Evolutionary conservation across 176 grass and related monocot species (phyloP).

Genomic region (Musa schizocarpa): DNA sequence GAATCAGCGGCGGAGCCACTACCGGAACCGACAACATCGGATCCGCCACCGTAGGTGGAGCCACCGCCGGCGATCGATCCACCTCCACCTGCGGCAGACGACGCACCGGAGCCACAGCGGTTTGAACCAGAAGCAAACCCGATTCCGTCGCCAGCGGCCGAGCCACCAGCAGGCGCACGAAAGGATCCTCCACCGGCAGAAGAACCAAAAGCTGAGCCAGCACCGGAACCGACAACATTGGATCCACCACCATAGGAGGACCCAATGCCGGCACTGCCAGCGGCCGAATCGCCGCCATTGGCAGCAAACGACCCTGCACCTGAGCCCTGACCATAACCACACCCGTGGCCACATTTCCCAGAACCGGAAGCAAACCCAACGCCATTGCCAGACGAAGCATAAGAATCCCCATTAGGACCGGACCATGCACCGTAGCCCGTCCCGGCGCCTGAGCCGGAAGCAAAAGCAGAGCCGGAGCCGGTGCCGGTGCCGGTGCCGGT

Average conservation of each 20-base stretch:
- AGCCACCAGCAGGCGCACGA: no score
- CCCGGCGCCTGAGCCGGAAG: not conserved
- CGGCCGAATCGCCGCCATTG: not conserved
- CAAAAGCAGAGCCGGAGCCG: not conserved
- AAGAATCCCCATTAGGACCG: not conserved
- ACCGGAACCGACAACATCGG: not conserved
- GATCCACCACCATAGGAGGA: not conserved
- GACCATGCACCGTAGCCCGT: constrained; percentile 1
- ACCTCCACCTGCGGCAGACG: no score
- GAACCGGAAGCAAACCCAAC: not conserved
- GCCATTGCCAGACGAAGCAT: not conserved
- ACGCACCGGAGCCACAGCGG: not conserved
- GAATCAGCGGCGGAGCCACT: no score
- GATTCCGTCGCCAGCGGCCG: not conserved
- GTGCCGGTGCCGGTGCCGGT: not conserved
- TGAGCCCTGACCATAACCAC: not conserved
- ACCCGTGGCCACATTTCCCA: not conserved
- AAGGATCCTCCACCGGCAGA: not conserved
- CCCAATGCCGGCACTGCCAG: not conserved
- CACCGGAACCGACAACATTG: not conserved
- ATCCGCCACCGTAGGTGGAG: not conserved
- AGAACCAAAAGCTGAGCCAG: not conserved
- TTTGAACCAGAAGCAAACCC: not conserved
- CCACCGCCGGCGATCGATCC: not conserved
- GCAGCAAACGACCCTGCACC: not conserved